Conservation (phyloP, 495 filamentous ascomycete genomes). For the Opeltia flavorubescens region DNA sequence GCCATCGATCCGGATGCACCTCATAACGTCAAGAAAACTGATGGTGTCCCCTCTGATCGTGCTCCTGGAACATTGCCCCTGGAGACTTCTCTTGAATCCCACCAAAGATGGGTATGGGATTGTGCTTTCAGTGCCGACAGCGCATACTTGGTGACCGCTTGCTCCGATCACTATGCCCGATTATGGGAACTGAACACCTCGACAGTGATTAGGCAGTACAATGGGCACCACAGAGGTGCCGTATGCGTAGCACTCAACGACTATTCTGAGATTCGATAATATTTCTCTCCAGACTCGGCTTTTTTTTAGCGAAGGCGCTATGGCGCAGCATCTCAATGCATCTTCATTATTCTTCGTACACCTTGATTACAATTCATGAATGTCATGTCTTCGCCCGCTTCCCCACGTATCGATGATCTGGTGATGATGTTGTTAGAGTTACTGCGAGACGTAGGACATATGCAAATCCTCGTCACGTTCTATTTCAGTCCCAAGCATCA, state of each 20-base stretch:
- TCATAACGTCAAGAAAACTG: conserved; percentile 14
- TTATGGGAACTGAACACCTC: conserved; percentile 82
- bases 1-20: conserved; percentile 45
- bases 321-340: neutral
- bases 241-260: conserved; percentile 97
- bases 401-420: no score
- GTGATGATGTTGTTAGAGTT: no score
- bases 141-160: conserved; percentile 95
- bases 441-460: no score
- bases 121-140: conserved; percentile 95
- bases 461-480: no score
- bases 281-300: neutral
- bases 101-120: conserved; percentile 99
- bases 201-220: conserved; percentile 91
- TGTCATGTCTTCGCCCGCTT: no score
- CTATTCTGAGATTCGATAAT: conserved; percentile 59
- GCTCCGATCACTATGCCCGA: conserved; percentile 92
- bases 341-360: neutral
- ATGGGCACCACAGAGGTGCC: conserved; percentile 88
- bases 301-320: conserved; percentile 9
- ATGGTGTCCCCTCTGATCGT: conserved; percentile 25
- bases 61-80: conserved; percentile 50
- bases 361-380: no score
- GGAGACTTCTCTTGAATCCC: conserved; percentile 80
- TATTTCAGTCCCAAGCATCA: conserved; percentile 40